Evolutionary conservation across 208 protist genomes (phyloP), one percentile per base, ranked within the genome.

Genomic region (Acanthamoeba healyi): DNA sequence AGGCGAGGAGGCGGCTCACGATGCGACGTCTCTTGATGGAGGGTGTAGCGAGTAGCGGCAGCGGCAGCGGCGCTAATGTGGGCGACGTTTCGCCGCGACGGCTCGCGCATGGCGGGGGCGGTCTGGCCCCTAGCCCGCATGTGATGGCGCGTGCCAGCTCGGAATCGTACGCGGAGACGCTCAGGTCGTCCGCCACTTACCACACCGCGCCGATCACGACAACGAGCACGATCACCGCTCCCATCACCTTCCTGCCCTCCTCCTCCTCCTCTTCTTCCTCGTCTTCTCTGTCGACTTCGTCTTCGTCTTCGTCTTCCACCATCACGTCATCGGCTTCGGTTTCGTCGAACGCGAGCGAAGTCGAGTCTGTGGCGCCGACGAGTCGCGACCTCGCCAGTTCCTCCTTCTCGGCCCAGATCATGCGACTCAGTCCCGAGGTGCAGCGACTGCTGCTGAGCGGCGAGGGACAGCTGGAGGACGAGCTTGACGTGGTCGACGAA

Each of bases 371-470:
- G 70, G 67, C 9, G 17, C 26, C 2, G 32, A 42, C 12, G 67
- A 34, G 9, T 12, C 44, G 44, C 44, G 44, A 34, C 32, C 36
- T 79, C 34, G 9, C 67, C 34, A 79, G 22, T 22, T 79, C 67
- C 34, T 79, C n/a, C 34, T 79, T 29, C 34, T 10, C 67, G 17
- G 19, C 26, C 5, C 51, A 22, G 15, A 38, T 84, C 10, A 49
- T 49, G 44, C 42, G 44, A 1, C 74, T 84, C 10, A 84, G 74
- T 34, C 74, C 74, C 26, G 74, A 84, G 44, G 74, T 84, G 36
- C 74, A 84, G 74, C 19, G 74, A 22, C 42, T 84, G 74, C 74
- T 84, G 38, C 72, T 82, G 34, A 34, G 26, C 32, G 29, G 17
- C 5, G 67, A 29, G 12, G 34, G 5, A 17, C 58, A 34, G 26